Base-by-base conservation (phyloP, 1,284 basidiomycete species). In the Tilletia caries region DNA sequence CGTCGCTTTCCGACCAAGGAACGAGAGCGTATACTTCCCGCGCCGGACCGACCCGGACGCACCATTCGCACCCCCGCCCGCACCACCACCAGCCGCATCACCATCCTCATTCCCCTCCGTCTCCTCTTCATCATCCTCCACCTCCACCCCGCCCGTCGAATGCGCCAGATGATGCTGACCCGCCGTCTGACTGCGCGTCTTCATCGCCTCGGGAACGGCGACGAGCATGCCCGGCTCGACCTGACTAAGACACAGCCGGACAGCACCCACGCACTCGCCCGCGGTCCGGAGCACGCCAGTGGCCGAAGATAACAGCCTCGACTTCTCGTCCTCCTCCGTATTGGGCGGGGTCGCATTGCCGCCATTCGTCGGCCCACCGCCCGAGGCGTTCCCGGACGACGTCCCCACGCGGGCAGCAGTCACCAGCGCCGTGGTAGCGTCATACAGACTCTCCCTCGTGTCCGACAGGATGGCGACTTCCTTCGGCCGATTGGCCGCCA, bases 361-460 rank as follows among this genome's bases (percentile, higher is more conserved):
- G 20, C 66, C 68, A 5, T 60, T 83, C 6, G 71, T 65, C 25
- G 29, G 29, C 13, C 33, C 72, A 8, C 27, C 54, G 10, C 23
- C 6, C 8, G 72, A 70, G 20, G 52, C 52, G 32, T 70, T 73
- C 5, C 70, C 71, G 0, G 73, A 71, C 5, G 86, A 84, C 20
- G 92, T 86, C n/a, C 87, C 84, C 6, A 84, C 74, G 67, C 87
- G 89, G 25, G 95, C 92, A 1, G 92, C 90, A 73, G 95, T 91
- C 62, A 95, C 93, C 54, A 98, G 87, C n/a, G 88, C 87, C 67
- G 89, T 91, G 1, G 93, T 94, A 25, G 92, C 89, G 69, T 89
- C 89, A 83, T 94, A 97, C 50, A 98, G 86, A 23, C 89, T 88
- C 74, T 92, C 91, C 82, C 94, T 92, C 1, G 92, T 89, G 32